Conservation (phyloP, 2,329 filamentous ascomycete species). For the Hypoxylon sp. region DNA sequence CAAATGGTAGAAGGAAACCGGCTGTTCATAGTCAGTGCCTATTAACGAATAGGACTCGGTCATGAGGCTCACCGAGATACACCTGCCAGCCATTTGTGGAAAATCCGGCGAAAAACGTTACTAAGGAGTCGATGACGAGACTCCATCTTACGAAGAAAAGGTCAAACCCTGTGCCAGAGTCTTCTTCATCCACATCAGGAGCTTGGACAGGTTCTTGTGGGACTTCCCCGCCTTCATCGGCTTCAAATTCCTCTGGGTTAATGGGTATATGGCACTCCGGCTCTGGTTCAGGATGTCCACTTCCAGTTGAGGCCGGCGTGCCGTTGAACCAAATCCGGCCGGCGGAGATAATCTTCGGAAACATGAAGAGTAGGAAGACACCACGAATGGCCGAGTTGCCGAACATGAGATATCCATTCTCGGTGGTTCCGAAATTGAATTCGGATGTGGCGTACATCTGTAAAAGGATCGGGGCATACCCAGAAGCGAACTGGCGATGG, state of each 20-base stretch:
- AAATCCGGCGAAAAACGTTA: constrained; percentile 75
- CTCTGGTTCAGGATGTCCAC: constrained; percentile 15
- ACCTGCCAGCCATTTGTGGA: constrained; percentile 77
- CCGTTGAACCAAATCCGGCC: constrained; percentile 60
- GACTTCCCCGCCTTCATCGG: constrained; percentile 46
- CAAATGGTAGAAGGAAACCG: constrained; percentile 75
- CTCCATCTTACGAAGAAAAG: constrained; percentile 77
- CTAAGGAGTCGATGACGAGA: constrained; percentile 73
- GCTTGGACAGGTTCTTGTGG: constrained; percentile 49
- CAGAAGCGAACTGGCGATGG: constrained; percentile 69
- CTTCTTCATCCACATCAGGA: constrained; percentile 50
- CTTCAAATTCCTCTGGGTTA: constrained; percentile 48
- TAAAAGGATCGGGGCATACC: constrained; percentile 74
- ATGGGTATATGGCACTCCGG: constrained; percentile 41
- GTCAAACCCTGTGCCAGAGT: constrained; percentile 67
- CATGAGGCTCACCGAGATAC: constrained; percentile 65
- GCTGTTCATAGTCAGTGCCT: constrained; percentile 56
- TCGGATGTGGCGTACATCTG: constrained; percentile 72
- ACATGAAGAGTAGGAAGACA: constrained; percentile 69
- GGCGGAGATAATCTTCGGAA: constrained; percentile 66
- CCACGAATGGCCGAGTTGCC: constrained; percentile 69
- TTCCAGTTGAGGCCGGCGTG: constrained; percentile 15
- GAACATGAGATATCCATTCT: constrained; percentile 71
- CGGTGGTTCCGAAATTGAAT: constrained; percentile 68
- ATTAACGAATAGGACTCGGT: not conserved